Base-by-base conservation (phyloP, 2,329 filamentous ascomycete genomes). In the Aspergillus costaricaensis region DNA sequence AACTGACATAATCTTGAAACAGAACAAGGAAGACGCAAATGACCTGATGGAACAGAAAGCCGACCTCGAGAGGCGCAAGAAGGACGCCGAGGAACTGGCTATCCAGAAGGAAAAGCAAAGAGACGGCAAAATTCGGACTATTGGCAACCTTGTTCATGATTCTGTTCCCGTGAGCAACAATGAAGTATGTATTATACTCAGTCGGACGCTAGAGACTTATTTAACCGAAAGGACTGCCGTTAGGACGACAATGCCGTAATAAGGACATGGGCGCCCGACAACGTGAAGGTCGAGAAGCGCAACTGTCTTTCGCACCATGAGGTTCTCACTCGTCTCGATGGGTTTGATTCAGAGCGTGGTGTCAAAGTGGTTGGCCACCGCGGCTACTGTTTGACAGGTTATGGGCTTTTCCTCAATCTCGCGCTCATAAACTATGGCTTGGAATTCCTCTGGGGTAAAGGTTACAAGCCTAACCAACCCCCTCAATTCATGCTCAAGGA, bases 401-500 rank as follows among this genome's bases (percentile, higher is more conserved):
- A 93, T 82, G 95, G 94, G 62, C 87, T 97, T 41, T 93, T 94
- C 76, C 82, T 96, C 65, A 96, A 96, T 79, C 89, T 95, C 74
- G 95, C 95, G 1, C 84, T 99, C 55, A 88, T 97, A 78, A 96
- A 96, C 80, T 99, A 98, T 74, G 94, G 93, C 56, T 83, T 97
- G 51, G 90, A 96, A 72, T 98, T 96, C 76, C 86, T 98, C 58
- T 86, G 86, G 76, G 83, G 86, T 70, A 90, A 89, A 77, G 92
- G 90, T 59, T 96, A 92, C 78, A 92, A 85, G 30, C 88, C 91
- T 7, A 87, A 94, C 66, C 91, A 95, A 73, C 90, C 94, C 1
- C 93, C 93, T 1, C 92, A 92, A 73, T 96, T 99, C 82, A 96
- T 98, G 91, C 85, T 94, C 64, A 91, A 91, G 77, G 91, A 96